Conservation (phyloP, 73 alveolate genomes). For the Stentor roeselii region DNA sequence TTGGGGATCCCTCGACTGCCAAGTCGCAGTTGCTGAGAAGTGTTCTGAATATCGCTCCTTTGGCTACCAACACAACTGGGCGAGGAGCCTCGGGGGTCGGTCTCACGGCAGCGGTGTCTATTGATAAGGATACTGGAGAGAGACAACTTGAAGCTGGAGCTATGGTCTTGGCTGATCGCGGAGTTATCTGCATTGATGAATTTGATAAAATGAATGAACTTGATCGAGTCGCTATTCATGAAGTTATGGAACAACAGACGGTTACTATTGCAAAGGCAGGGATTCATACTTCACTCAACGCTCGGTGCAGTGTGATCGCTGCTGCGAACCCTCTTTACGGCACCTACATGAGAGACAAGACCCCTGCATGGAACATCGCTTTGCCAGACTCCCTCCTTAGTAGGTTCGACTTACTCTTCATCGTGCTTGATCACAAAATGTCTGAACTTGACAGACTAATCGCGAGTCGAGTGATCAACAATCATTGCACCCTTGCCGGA, state of each 20-base stretch:
- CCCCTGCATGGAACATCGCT: conserved; percentile 96
- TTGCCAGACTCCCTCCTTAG: conserved; percentile 98
- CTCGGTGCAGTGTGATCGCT: conserved; percentile 99
- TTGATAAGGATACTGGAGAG: conserved; percentile 94
- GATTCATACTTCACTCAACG: conserved; percentile 97
- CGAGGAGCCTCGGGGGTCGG: conserved; percentile 99
- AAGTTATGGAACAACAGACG: conserved; percentile 99
- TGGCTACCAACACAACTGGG: conserved; percentile 98
- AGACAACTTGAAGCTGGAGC: conserved; percentile 99
- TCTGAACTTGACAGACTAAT: conserved; percentile 84
- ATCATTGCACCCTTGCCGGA: conserved; percentile 76
- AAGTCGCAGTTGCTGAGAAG: conserved; percentile 96
- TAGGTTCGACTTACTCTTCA: conserved; percentile 97
- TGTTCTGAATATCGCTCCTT: conserved; percentile 88
- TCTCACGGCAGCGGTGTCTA: conserved; percentile 99
- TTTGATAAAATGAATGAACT: conserved; percentile 99
- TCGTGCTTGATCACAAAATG: conserved; percentile 88
- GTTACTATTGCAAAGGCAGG: conserved; percentile 99
- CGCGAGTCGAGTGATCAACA: conserved; percentile 90
- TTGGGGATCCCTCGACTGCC: conserved; percentile 99
- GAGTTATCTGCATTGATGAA: conserved; percentile 99
- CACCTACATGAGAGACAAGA: conserved; percentile 79
- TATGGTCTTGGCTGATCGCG: conserved; percentile 99
- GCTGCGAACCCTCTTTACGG: conserved; percentile 99
- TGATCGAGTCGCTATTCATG: conserved; percentile 99